Evolutionary conservation across 2,329 filamentous ascomycete species (phyloP).

Genomic region (Xylaria sp.): DNA sequence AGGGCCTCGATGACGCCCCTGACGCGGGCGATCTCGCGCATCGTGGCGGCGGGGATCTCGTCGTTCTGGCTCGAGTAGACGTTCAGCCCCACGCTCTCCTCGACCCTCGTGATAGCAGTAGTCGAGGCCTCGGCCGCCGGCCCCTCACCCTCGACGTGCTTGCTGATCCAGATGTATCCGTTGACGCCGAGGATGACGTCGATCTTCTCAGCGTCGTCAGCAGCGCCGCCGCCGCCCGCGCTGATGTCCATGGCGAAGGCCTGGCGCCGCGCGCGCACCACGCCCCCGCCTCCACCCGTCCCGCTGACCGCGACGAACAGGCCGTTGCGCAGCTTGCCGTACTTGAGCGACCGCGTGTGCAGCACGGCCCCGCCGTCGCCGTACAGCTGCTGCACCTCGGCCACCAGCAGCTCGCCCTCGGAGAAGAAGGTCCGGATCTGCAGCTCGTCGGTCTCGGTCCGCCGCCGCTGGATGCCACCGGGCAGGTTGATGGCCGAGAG

Average conservation of each 20-base stretch:
- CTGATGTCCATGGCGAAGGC: conserved; percentile 75
- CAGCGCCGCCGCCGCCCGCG: conserved; percentile 32
- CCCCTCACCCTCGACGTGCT: conserved; percentile 71
- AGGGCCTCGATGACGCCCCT: conserved; percentile 81
- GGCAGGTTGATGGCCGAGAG: conserved; percentile 93
- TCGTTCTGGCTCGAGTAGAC: conserved; percentile 98
- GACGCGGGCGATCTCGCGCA: conserved; percentile 86
- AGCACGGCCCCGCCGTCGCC: conserved; percentile 84
- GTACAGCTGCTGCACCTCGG: conserved; percentile 90
- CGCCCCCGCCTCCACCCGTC: conserved; percentile 82
- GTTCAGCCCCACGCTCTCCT: conserved; percentile 82
- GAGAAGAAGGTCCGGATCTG: conserved; percentile 98
- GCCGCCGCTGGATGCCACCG: conserved; percentile 86
- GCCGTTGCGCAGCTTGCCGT: conserved; percentile 94
- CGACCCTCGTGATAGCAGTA: conserved; percentile 76
- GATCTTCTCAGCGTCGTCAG: conserved; percentile 65
- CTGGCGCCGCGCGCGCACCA: conserved; percentile 83
- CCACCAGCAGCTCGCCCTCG: conserved; percentile 91
- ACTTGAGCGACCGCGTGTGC: conserved; percentile 89
- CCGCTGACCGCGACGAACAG: conserved; percentile 84
- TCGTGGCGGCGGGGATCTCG: conserved; percentile 73
- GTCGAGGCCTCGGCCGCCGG: conserved; percentile 52
- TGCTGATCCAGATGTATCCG: conserved; percentile 94
- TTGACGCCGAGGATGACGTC: conserved; percentile 94
- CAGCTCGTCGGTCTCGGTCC: conserved; percentile 94